Conservation (phyloP, 1,284 basidiomycete species). For the Cryptococcus hybrid region DNA sequence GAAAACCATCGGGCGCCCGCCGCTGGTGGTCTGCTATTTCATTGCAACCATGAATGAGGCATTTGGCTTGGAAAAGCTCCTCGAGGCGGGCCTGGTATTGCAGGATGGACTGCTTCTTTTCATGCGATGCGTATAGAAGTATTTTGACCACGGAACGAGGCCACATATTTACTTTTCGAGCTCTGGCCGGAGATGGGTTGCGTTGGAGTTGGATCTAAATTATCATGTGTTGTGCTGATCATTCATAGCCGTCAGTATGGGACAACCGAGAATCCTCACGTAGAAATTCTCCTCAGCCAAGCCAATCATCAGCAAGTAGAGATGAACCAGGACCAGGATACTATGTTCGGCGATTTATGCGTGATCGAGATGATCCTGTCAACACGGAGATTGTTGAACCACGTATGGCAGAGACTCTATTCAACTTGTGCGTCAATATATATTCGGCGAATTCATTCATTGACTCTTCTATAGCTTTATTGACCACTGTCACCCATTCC, state of each 20-base stretch:
- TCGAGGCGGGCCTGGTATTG: too few relatives aligned
- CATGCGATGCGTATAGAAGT: too few relatives aligned
- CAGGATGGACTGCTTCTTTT: too few relatives aligned
- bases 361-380: conserved; percentile 29
- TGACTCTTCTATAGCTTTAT: conserved; percentile 15
- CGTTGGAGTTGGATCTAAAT: background rate
- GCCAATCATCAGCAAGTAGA: conserved; percentile 10
- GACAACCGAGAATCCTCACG: conserved; percentile 29
- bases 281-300: conserved; percentile 19
- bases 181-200: too few relatives aligned
- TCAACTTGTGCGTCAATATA: conserved; percentile 17
- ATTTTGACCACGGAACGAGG: too few relatives aligned
- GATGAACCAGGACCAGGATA: conserved; percentile 15
- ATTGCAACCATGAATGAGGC: too few relatives aligned
- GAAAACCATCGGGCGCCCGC: background rate
- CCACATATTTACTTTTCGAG: background rate
- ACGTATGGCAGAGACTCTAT: conserved; percentile 21
- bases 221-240: background rate
- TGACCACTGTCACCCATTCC: conserved; percentile 33
- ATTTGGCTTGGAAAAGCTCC: too few relatives aligned
- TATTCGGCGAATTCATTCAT: background rate
- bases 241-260: conserved; percentile 24
- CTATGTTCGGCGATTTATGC: conserved; percentile 14
- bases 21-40: background rate
- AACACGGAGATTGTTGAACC: conserved; percentile 23